phyloP scores from a whole-genome alignment of 2,329 filamentous ascomycete species.

The Atkinsonella texensis region DNA sequence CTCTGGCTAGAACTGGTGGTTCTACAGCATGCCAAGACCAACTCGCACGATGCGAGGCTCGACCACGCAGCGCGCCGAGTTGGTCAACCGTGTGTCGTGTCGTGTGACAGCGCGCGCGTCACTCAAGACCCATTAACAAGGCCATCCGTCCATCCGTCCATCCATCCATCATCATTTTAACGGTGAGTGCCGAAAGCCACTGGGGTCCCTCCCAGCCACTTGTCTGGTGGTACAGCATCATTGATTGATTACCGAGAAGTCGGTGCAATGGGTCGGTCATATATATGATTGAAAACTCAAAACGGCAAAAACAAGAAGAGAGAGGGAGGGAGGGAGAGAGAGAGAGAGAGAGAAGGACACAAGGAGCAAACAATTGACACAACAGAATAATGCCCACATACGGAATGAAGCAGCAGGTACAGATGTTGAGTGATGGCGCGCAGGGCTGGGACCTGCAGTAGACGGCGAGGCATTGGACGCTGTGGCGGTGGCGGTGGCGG shows the following conservation, averaged over 20 bases:
- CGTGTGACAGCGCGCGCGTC: no score
- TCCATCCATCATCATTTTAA: no score
- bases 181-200: no score
- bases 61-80: no score
- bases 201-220: no score
- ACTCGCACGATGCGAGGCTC: not conserved
- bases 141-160: no score
- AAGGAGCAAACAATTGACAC: not conserved
- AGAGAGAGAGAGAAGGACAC: constrained; percentile 2
- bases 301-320: no score
- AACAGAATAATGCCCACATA: constrained; percentile 20
- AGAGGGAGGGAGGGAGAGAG: not conserved
- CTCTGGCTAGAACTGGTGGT: not conserved
- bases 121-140: no score
- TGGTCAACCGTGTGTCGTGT: not conserved
- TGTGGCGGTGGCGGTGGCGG: not conserved
- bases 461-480: not conserved
- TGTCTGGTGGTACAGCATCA: no score
- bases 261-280: no score
- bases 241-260: no score
- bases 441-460: constrained; percentile 4
- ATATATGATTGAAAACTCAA: no score
- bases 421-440: constrained; percentile 16
- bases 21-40: not conserved
- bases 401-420: constrained; percentile 39